These are phyloP conservation scores for Madurella mycetomatis DNA, from an alignment of 2,329 filamentous ascomycete genomes.

Conservation along the genomic window DNA sequence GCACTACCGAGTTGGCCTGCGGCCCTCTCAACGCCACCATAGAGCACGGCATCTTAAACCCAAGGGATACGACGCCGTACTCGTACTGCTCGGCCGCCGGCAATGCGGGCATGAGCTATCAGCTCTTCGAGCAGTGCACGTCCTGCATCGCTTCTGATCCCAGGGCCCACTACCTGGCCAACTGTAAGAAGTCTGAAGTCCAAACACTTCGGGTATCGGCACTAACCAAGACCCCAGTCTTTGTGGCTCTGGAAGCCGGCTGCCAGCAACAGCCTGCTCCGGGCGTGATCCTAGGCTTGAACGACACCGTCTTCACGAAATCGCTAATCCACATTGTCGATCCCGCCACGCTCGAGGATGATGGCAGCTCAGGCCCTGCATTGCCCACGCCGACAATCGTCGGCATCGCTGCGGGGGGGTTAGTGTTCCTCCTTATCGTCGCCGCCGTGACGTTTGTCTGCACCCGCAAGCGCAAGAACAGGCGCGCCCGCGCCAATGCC, in stretches of 20 bases:
- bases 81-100: conserved; percentile 45
- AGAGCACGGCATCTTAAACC: conserved; percentile 36
- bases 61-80: conserved; percentile 35
- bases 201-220: neutral
- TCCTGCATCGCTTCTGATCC: conserved; percentile 43
- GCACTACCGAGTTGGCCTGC: conserved; percentile 48
- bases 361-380: conserved; percentile 14
- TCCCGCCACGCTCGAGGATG: conserved; percentile 25
- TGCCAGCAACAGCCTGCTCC: conserved; percentile 44
- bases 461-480: conserved; percentile 42
- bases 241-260: conserved; percentile 48
- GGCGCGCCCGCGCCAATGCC: conserved; percentile 28
- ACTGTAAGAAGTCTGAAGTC: conserved; percentile 37
- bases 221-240: conserved; percentile 33
- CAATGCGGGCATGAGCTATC: conserved; percentile 33
- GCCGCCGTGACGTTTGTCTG: conserved; percentile 42
- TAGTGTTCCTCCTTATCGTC: conserved; percentile 36
- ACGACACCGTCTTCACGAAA: conserved; percentile 28
- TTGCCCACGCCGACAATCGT: conserved; percentile 40
- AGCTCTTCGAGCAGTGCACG: conserved; percentile 38
- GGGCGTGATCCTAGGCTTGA: conserved; percentile 27
- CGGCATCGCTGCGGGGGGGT: conserved; percentile 40
- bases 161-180: conserved; percentile 42
- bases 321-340: conserved; percentile 33
- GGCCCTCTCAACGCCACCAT: conserved; percentile 41